phyloP scores from a whole-genome alignment of 2,329 filamentous ascomycete genomes.

The Nakataea oryzae region DNA sequence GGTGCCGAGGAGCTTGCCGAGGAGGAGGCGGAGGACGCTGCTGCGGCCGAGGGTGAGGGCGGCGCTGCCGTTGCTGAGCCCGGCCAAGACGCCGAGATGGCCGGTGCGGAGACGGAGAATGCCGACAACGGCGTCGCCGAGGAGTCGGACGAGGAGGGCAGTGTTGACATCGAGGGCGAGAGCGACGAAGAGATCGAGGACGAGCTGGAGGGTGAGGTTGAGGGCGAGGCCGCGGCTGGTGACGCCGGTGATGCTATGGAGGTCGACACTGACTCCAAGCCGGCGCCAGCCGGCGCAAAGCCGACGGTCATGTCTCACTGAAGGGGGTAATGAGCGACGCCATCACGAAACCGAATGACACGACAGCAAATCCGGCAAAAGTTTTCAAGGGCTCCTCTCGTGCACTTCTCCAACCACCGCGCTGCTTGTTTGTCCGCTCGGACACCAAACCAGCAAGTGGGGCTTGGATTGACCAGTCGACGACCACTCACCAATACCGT shows the following conservation, averaged over 20 bases:
- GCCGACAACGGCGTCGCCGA: conserved; percentile 19
- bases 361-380: not conserved
- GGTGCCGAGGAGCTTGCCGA: conserved; percentile 81
- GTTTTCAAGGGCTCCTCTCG: not conserved
- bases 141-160: conserved; percentile 24
- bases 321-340: not conserved
- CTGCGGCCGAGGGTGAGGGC: conserved; percentile 19
- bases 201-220: conserved; percentile 19
- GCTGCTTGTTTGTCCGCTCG: not conserved
- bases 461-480: not conserved
- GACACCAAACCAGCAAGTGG: not conserved
- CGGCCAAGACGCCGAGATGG: conserved; percentile 21
- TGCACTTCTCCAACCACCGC: not conserved
- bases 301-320: conserved; percentile 17
- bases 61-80: not conserved
- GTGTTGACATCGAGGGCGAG: conserved; percentile 26
- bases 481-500: not conserved
- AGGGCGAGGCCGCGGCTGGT: conserved; percentile 13
- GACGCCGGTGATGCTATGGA: conserved; percentile 23
- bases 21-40: conserved; percentile 45
- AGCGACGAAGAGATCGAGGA: conserved; percentile 26
- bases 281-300: conserved; percentile 7
- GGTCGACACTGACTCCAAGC: conserved; percentile 19
- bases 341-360: not conserved
- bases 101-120: conserved; percentile 15